Base-by-base conservation (phyloP, 768 basidiomycete genomes). In the Boletus pseudopeckii region DNA sequence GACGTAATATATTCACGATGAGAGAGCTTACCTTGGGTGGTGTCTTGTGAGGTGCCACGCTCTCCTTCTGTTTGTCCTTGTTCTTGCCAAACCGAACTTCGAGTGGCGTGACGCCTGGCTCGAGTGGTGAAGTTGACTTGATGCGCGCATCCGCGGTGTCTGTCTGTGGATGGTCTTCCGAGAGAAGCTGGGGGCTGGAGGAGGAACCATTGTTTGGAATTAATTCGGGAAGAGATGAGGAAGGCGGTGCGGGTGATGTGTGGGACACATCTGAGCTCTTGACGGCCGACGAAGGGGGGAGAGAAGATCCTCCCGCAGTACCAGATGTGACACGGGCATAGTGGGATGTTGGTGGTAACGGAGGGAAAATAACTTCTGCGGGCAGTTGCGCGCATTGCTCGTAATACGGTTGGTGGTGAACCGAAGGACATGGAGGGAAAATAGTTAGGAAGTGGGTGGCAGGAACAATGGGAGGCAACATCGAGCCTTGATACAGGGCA, bases 321-420 rank as follows among this genome's bases (percentile, higher is more conserved):
- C 56, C 54, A 24, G 68, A 64, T 18, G 64, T 56, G 5, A 69
- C 50, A 1, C 67, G 72, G 48, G 70, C 76, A 50, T 72, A 75
- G 30, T 72, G 72, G 17, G 77, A 75, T 4, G 75, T 72, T 6
- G 82, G 72, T 15, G 88, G 88, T 4, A 90, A 70, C 1, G 86
- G 85, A 46, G 88, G 88, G 67, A 90, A 90, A 33, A 90, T 81
- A 30, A 88, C 75, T 32, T 87, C 88, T 8, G 83, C 76, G 6
- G 84, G 77, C 5, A 77, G 63, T 48, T 80, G 78, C 15, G 80
- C 53, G 53, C 82, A 84, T 37, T 77, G 80, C 47, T 82, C 81
- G 63, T 88, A 88, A 65, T 90, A 90, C 0, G 87, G 82, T 60
- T 90, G 88, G 57, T 87, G 86, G 54, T 88, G 84, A 18, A 79